A percentile compares a stretch with the other conserved stretches of the same genome.
Conservation (phyloP, 352 stramenopile species). For the Phytophthora vignae region DNA sequence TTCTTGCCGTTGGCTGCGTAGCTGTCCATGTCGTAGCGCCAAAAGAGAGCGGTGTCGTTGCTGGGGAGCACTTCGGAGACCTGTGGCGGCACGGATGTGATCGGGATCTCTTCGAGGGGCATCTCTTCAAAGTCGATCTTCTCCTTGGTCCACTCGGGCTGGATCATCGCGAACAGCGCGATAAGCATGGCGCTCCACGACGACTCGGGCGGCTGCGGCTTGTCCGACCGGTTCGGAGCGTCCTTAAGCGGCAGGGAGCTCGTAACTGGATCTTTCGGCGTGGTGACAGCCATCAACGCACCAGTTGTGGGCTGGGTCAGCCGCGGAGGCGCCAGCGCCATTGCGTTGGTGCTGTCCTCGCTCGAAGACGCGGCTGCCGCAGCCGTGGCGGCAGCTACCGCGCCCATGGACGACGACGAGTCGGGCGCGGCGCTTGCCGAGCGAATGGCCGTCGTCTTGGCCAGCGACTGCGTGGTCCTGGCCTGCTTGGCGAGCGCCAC, state of each 20-base stretch:
- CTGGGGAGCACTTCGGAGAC: conserved; percentile 61
- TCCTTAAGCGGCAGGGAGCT: conserved; percentile 11
- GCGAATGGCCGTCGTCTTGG: conserved; percentile 28
- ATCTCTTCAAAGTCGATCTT: conserved; percentile 46
- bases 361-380: conserved; percentile 8
- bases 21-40: conserved; percentile 76
- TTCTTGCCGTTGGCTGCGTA: conserved; percentile 74
- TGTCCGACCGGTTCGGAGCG: conserved; percentile 10
- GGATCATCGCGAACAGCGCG: conserved; percentile 69
- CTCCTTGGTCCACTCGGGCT: conserved; percentile 61
- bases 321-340: conserved; percentile 7
- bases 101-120: conserved; percentile 55
- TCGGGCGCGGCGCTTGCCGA: conserved; percentile 30
- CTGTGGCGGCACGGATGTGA: conserved; percentile 57
- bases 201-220: conserved; percentile 21
- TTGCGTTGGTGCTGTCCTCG: conserved; percentile 21
- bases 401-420: conserved; percentile 20
- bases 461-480: conserved; percentile 8
- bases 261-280: conserved; percentile 9
- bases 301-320: conserved; percentile 5
- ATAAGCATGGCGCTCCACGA: conserved; percentile 68
- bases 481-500: conserved; percentile 22
- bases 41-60: conserved; percentile 52
- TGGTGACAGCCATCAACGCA: conserved; percentile 3
- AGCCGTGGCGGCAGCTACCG: conserved; percentile 6